Base-by-base conservation (phyloP, 1,284 basidiomycete species). In the Ustilago shanxiensis region DNA sequence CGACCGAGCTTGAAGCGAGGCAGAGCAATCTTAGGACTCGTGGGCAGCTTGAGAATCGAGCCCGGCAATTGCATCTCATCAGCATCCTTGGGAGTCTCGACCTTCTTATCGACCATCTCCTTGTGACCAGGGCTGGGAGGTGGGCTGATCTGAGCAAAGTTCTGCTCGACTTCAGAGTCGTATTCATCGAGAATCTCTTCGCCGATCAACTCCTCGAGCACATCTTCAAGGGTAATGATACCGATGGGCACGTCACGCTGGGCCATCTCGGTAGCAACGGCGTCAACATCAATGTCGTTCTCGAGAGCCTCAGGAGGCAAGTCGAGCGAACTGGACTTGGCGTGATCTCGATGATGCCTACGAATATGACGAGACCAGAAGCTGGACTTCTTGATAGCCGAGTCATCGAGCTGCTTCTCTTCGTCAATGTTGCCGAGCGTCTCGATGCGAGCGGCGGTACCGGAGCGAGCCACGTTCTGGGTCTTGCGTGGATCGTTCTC, bases 221-320 rank as follows among this genome's bases (percentile, higher is more conserved):
- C 93, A 77, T 96, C 94, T 86, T 96, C 95, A 2, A 96, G 89
- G 1, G 95, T 96, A 77, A 96, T 95, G 84, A 96, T 94, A 67
- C 95, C 95, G 26, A 96, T 88, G 1, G 94, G 94, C 89, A 71
- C 73, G 35, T 77, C 67, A 9, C 73, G 72, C 58, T 73, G 73
- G 26, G 70, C 70, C 70, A 73, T 68, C 55, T 78, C 65, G 55
- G 68, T 75, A 26, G 72, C 76, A 2, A 79, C 65, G 37, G 66
- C 77, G 45, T 52, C 51, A 20, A 66, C 73, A 20, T 79, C 73
- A 41, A 72, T 60, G 79, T 92, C 90, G 4, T 90, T 61, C 93
- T 91, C 22, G 92, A 93, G 87, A 93, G 93, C 66, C 45, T 78
- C 72, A 33, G 68, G 61, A 11, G 72, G 68, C 52, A 79, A 35